Evolutionary conservation across 179 eudicot genomes (phyloP), one percentile per base, ranked within the genome.

Genomic region (Monotropa hypopitys): DNA sequence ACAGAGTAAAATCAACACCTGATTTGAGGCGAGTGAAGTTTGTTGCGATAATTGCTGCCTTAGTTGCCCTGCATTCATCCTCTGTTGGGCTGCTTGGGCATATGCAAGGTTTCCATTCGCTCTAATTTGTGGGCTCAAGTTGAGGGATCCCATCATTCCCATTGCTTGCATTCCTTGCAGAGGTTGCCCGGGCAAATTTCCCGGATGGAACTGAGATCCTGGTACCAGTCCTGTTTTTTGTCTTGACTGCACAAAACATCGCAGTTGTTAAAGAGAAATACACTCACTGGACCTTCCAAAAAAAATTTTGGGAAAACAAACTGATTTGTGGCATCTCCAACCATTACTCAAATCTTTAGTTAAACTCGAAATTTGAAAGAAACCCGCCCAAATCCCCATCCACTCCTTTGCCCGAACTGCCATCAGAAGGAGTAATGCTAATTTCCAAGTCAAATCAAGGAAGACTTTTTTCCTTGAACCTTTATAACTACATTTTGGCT

Each of bases 121-220:
- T 82, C 93, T 87, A 47, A 85, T 81, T 79, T 92, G 97, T 28
- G 93, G 83, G 85, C 84, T 85, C 81, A 87, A 79, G 76, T 81
- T 84, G 62, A 81, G 83, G 30, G 84, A 56, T 16, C 88, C 87
- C 89, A 90, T 84, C 88, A 91, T 85, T 71, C 89, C 92, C 79
- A 92, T 80, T 61, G 89, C 88, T 86, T 88, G 93, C 89, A 89
- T 84, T 61, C 85, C 88, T 84, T 85, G 92, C 80, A 88, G 66
- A 32, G 93, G 57, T 71, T 89, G 91, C 50, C 90, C 96, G 15
- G 89, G 73, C 9, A 89, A 77, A 85, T 85, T 91, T 47, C 90
- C 85, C 5, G 82, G 80, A 77, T 83, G 92, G 81, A 87, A 85
- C 81, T 89, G 96, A 62, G 97, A 85, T 38, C 89, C 91, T 79